Conservation (phyloP, 805 yeast species). For the Ogataea pignaliae region DNA sequence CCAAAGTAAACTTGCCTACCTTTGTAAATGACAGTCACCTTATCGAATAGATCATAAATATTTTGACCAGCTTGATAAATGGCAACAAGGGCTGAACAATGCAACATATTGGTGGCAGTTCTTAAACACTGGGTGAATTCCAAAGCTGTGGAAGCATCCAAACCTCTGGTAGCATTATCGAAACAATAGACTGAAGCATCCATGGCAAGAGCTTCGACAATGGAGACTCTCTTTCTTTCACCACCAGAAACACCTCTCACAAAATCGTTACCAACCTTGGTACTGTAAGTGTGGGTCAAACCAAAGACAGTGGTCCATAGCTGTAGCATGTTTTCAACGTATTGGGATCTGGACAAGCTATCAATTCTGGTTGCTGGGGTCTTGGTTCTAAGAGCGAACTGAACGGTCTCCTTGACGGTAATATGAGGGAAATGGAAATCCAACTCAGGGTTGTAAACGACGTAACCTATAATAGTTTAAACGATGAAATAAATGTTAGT, state of each 20-base stretch:
- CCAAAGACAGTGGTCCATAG: constrained; percentile 53
- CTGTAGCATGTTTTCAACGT: constrained; percentile 40
- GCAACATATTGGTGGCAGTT: constrained; percentile 56
- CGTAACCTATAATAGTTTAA: constrained; percentile 30
- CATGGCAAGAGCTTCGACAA: constrained; percentile 57
- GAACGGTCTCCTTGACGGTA: constrained; percentile 68
- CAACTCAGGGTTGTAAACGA: constrained; percentile 55
- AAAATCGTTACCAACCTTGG: constrained; percentile 62
- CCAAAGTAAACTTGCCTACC: constrained; percentile 64
- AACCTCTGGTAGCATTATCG: constrained; percentile 69
- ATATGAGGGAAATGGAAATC: constrained; percentile 76
- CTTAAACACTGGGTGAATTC: constrained; percentile 60
- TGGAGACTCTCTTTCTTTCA: constrained; percentile 66
- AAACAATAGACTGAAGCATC: constrained; percentile 55
- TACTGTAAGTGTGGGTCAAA: constrained; percentile 52
- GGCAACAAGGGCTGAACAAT: constrained; percentile 56
- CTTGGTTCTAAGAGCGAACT: constrained; percentile 65
- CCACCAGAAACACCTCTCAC: constrained; percentile 71
- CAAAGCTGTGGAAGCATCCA: constrained; percentile 68
- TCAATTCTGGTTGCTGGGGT: constrained; percentile 52
- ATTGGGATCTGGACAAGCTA: constrained; percentile 36
- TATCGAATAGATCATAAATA: constrained; percentile 57
- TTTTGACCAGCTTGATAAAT: constrained; percentile 68
- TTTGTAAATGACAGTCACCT: constrained; percentile 52
- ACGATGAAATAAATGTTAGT: constrained; percentile 5